These are phyloP conservation scores for Komagataella kurtzmanii DNA, from an alignment of 805 yeast species.

Conservation along the genomic window DNA sequence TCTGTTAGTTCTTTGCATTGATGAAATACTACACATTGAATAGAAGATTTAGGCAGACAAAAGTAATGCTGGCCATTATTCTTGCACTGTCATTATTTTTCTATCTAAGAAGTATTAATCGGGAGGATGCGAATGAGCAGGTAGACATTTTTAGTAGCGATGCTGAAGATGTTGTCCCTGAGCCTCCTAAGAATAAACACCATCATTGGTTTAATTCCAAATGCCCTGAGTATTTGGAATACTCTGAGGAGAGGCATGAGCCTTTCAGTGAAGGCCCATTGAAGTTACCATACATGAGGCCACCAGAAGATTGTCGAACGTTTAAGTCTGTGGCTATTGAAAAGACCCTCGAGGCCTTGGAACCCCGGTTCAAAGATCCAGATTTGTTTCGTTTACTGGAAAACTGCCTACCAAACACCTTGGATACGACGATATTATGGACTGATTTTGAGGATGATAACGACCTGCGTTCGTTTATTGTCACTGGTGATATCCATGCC, in stretches of 20 bases:
- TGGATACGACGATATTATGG: constrained; percentile 81
- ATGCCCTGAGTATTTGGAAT: constrained; percentile 55
- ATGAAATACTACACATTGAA: background rate
- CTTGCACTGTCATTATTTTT: background rate
- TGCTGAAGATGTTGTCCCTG: background rate
- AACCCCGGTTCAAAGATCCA: constrained; percentile 32
- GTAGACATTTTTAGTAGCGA: background rate
- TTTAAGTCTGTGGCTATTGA: constrained; percentile 56
- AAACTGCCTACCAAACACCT: constrained; percentile 75
- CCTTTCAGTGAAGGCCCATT: constrained; percentile 48
- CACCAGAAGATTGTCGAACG: constrained; percentile 59
- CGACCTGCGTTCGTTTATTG: constrained; percentile 56
- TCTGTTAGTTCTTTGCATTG: background rate
- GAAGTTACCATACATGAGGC: constrained; percentile 63
- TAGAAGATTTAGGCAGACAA: background rate
- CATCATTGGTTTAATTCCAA: background rate
- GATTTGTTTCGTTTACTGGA: constrained; percentile 70
- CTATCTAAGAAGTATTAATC: background rate
- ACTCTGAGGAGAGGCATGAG: constrained; percentile 36
- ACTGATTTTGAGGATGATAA: constrained; percentile 20
- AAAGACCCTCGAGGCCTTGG: constrained; percentile 36
- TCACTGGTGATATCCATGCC: constrained; percentile 89
- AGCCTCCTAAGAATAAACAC: background rate
- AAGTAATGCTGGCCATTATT: background rate
- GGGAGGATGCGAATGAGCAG: background rate